Base-by-base conservation (phyloP, 2,329 filamentous ascomycete species). In the Talaromyces islandicus region DNA sequence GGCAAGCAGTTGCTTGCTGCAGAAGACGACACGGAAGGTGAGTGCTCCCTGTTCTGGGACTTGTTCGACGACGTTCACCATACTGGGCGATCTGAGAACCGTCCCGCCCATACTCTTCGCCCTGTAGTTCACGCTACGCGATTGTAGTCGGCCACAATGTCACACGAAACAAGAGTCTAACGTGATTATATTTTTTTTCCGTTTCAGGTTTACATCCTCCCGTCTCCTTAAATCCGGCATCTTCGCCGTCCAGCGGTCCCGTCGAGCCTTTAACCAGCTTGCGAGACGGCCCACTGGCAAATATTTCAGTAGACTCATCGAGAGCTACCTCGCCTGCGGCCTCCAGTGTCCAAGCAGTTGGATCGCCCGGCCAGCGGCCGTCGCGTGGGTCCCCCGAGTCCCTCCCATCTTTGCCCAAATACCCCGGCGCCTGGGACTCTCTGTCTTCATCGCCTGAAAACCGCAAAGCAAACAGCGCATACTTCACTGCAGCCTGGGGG, bases 401-500 rank as follows among this genome's bases (percentile, higher is more conserved):
- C 17, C 66, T 75, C 54, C 71, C 71, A 43, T 66, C 67, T 51
- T 65, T 76, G 17, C 67, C 71, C 29, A 71, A 67, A 60, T 70
- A 72, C 54, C 70, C 69, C 32, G 66, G 65, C 41, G 63, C 67
- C 48, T 71, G 67, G 62, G 75, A 76, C 55, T 75, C 74, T 17
- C 66, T 69, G 35, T 68, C 71, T n/a, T 71, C 75, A 27, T 77
- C 77, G 19, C 73, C 75, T 38, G 72, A 75, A 41, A 74, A 76
- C 64, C 73, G 69, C 53, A 71, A 72, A 65, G 76, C 77, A 51
- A 79, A 81, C 30, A 80, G 77, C 64, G 72, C 80, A 53, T 85
- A 83, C 70, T 85, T 85, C 70, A 94, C 91, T 53, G 88, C 91
- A 54, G 92, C 88, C 72, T 96, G 92, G 92, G 92, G 92, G 60